These are phyloP conservation scores for Cadophora gregata DNA, from an alignment of 2,329 filamentous ascomycete species.

Conservation along the genomic window DNA sequence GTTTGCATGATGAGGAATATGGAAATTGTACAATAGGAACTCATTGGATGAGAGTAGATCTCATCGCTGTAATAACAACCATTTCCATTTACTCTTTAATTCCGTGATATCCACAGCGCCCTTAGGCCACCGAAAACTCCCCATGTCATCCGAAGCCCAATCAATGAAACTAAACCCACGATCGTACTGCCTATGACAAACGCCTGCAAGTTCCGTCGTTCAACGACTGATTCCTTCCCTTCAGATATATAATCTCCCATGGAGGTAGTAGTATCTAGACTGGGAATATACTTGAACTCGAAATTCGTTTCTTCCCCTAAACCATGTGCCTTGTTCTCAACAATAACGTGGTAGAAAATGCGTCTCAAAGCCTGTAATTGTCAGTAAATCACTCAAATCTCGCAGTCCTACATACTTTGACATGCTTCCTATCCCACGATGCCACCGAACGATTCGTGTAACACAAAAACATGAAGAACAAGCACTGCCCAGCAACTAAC, in stretches of 20 bases:
- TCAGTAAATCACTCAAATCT: background rate
- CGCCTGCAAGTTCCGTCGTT: constrained; percentile 54
- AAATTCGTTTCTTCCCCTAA: constrained; percentile 69
- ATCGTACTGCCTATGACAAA: constrained; percentile 49
- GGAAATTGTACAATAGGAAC: constrained; percentile 27
- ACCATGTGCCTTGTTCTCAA: constrained; percentile 65
- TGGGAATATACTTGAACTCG: constrained; percentile 73
- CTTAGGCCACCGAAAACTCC: constrained; percentile 14
- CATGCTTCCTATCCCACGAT: constrained; percentile 54
- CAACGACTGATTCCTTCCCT: constrained; percentile 47
- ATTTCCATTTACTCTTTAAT: constrained; percentile 9
- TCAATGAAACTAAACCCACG: constrained; percentile 40
- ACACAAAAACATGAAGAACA: constrained; percentile 42
- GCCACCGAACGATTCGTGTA: constrained; percentile 56
- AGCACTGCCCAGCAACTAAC: constrained; percentile 40
- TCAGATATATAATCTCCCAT: constrained; percentile 42
- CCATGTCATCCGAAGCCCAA: constrained; percentile 33
- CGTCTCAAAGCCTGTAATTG: constrained; percentile 25
- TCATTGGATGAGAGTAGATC: constrained; percentile 9
- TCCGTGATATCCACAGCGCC: constrained; percentile 6
- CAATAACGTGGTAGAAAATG: constrained; percentile 63
- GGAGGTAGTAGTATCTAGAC: constrained; percentile 51
- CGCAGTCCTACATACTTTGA: constrained; percentile 48
- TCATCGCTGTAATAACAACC: constrained; percentile 13
- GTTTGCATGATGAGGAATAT: constrained; percentile 22